Evolutionary conservation across 2,329 filamentous ascomycete species (phyloP).

Genomic region (Penicillium sp.): DNA sequence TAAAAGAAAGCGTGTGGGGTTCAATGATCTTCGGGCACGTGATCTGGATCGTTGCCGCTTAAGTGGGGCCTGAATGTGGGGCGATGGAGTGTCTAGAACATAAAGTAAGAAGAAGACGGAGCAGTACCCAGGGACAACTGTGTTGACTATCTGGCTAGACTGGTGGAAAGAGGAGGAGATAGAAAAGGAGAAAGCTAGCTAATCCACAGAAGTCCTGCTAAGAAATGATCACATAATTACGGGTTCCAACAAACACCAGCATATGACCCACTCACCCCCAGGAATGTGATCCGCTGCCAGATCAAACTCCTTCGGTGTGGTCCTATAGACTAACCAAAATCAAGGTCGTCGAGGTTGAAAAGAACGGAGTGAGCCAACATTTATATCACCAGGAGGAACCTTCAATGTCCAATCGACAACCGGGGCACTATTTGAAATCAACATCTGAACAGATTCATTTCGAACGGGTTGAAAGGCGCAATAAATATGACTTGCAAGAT

Average conservation of each 20-base stretch:
- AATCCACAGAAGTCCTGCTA: fast-evolving
- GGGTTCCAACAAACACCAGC: neutral
- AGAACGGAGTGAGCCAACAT: no score
- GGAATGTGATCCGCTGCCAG: no score
- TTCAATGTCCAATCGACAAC: no score
- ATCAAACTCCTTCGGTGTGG: no score
- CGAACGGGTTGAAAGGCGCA: no score
- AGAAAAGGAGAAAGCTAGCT: neutral
- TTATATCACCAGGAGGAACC: no score
- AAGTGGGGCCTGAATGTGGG: neutral
- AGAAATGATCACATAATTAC: neutral
- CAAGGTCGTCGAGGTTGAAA: no score
- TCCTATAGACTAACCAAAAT: no score
- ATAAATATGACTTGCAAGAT: no score
- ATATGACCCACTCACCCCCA: neutral
- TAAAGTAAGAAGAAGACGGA: neutral
- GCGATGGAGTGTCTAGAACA: neutral
- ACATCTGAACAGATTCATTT: no score
- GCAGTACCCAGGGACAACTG: neutral
- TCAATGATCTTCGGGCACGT: neutral
- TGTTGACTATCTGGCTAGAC: neutral
- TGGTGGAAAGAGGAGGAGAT: neutral
- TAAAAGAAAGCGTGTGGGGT: neutral
- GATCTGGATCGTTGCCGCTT: neutral
- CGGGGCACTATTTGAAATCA: no score